Evolutionary conservation across 768 basidiomycete genomes (phyloP).

Genomic region (Tylopilus vinaceipallidus): DNA sequence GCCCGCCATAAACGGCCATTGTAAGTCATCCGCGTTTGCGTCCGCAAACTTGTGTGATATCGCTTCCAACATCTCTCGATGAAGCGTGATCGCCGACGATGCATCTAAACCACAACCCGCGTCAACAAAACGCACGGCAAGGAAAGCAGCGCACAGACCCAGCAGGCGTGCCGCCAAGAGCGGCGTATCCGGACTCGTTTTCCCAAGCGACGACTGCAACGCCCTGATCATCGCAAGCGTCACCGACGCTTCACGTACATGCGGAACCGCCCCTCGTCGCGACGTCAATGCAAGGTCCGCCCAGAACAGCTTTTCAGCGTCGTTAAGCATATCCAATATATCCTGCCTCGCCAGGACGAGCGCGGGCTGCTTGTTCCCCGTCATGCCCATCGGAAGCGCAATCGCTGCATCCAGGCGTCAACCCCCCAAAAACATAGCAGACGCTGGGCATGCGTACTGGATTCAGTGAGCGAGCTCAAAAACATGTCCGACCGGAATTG

Average conservation of each 20-base stretch:
- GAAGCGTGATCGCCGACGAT: slow-evolving; percentile 73
- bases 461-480: slow-evolving; percentile 86
- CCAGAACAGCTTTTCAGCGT: slow-evolving; percentile 72
- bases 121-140: not conserved
- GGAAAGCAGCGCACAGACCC: slow-evolving; percentile 36
- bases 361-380: slow-evolving; percentile 39
- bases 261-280: slow-evolving; percentile 59
- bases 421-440: not conserved
- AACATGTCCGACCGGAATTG: slow-evolving; percentile 86
- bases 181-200: slow-evolving; percentile 46
- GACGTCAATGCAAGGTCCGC: slow-evolving; percentile 55
- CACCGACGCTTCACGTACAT: slow-evolving; percentile 72
- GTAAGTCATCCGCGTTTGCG: slow-evolving; percentile 55
- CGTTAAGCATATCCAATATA: slow-evolving; percentile 56
- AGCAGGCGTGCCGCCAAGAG: slow-evolving; percentile 61
- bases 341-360: slow-evolving; percentile 51
- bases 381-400: slow-evolving; percentile 79
- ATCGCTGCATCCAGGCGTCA: slow-evolving; percentile 54
- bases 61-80: slow-evolving; percentile 82
- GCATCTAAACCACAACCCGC: slow-evolving; percentile 47
- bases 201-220: slow-evolving; percentile 80
- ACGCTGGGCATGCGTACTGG: slow-evolving; percentile 63
- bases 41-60: slow-evolving; percentile 68
- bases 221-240: slow-evolving; percentile 69
- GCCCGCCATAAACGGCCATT: slow-evolving; percentile 62